Conservation (phyloP, 2,329 filamentous ascomycete species). For the Nothophoma quercina region DNA sequence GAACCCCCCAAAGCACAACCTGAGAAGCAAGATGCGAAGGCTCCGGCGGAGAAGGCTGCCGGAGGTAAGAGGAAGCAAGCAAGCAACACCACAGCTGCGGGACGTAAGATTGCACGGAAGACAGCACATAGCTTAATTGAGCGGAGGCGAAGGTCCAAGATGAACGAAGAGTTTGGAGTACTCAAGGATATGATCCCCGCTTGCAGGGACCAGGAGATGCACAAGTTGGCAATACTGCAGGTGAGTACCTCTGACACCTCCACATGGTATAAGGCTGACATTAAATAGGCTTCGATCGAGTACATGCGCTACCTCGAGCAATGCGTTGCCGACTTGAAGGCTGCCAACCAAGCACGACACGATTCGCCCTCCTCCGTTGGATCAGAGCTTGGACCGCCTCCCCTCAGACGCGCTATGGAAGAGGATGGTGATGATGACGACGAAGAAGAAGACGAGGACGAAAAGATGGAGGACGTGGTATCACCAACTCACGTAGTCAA, state of each 20-base stretch:
- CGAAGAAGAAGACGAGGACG: slow-evolving; percentile 56
- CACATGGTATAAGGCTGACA: slow-evolving; percentile 1
- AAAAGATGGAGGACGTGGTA: slow-evolving; percentile 50
- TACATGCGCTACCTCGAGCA: slow-evolving; percentile 94
- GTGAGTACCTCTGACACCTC: slow-evolving; percentile 56
- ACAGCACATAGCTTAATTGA: slow-evolving; percentile 97
- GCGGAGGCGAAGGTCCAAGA: slow-evolving; percentile 86
- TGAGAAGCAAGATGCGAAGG: slow-evolving; percentile 31
- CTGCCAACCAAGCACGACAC: slow-evolving; percentile 38
- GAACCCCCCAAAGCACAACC: slow-evolving; percentile 33
- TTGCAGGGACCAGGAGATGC: slow-evolving; percentile 93
- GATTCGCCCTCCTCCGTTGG: slow-evolving; percentile 35
- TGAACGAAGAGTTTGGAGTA: slow-evolving; percentile 97
- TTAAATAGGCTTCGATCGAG: slow-evolving; percentile 83
- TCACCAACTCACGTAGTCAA: slow-evolving; percentile 34
- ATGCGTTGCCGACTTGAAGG: slow-evolving; percentile 81
- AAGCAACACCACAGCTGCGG: slow-evolving; percentile 76
- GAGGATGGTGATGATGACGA: slow-evolving; percentile 50
- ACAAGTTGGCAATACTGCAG: slow-evolving; percentile 94
- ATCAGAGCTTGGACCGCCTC: slow-evolving; percentile 36
- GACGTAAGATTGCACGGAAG: slow-evolving; percentile 93
- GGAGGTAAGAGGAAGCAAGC: slow-evolving; percentile 76
- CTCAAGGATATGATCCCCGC: slow-evolving; percentile 96
- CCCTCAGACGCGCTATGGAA: slow-evolving; percentile 12
- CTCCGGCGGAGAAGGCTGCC: slow-evolving; percentile 30